A percentile compares a stretch with the other conserved stretches of the same genome.
phyloP scores from a whole-genome alignment of 23 red algal species.

The Gracilaria vermiculophylla region DNA sequence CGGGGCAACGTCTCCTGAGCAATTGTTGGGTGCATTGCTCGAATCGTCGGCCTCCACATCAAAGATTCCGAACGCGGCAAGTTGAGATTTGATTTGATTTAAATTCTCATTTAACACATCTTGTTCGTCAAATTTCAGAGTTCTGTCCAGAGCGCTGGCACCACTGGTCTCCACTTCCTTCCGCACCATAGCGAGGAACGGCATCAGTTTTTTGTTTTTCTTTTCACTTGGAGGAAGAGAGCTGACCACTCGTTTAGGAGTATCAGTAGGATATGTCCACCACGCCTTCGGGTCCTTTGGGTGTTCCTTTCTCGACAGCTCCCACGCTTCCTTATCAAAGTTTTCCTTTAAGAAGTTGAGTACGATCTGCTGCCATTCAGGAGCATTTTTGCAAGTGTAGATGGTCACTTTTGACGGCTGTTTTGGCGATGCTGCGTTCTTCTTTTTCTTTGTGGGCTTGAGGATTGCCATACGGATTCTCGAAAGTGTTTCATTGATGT shows the following conservation, averaged over 20 bases:
- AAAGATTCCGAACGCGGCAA: slow-evolving; percentile 54
- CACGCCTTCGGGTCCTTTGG: slow-evolving; percentile 47
- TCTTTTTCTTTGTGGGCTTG: slow-evolving; percentile 69
- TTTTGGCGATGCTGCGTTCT: slow-evolving; percentile 1
- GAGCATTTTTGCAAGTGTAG: slow-evolving; percentile 54
- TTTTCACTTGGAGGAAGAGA: slow-evolving; percentile 54
- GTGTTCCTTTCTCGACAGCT: slow-evolving; percentile 4
- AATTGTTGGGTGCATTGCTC: not conserved
- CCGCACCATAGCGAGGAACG: slow-evolving; percentile 81
- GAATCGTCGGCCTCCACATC: slow-evolving; percentile 19
- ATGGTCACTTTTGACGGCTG: slow-evolving; percentile 57
- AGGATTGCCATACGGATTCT: slow-evolving; percentile 71
- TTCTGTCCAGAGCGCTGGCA: slow-evolving; percentile 53
- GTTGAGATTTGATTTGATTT: slow-evolving; percentile 55
- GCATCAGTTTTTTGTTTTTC: slow-evolving; percentile 88
- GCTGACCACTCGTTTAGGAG: slow-evolving; percentile 73
- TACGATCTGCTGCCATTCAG: slow-evolving; percentile 81
- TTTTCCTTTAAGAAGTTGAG: slow-evolving; percentile 63
- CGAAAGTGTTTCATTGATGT: slow-evolving; percentile 78
- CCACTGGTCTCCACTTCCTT: slow-evolving; percentile 71
- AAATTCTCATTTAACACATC: slow-evolving; percentile 83
- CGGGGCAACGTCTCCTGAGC: slow-evolving; percentile 51
- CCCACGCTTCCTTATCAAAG: slow-evolving; percentile 69
- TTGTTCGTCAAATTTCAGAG: slow-evolving; percentile 79
- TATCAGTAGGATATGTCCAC: slow-evolving; percentile 84